Evolutionary conservation across 495 filamentous ascomycete species (phyloP), one percentile per base, ranked within the genome.

Genomic region (Delitschia confertaspora): DNA sequence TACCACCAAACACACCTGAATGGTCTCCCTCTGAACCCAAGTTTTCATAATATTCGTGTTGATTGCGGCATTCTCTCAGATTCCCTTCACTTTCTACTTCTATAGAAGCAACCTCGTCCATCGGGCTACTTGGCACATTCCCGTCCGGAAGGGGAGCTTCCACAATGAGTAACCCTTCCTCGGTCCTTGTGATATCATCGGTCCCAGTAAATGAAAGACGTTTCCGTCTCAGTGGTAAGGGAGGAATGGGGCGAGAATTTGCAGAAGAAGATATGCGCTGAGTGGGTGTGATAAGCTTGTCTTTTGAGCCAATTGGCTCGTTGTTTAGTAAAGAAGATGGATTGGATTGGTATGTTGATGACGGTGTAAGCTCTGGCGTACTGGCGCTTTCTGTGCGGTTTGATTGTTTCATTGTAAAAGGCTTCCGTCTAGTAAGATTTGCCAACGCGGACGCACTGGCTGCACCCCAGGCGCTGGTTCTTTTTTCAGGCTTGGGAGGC

Each of bases 111-210:
- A 17, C 18, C 29, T 32, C 23, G 4, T 45, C 36, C 17, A 18
- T 33, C 9, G 45, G 45, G 20, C 45, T 47, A 10, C 19, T 23
- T 10, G 45, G 45, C n/a, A 30, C 36, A 47, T 37, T 47, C 10
- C 10, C 13, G 16, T 47, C 46, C 21, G 30, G 14, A 3, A 25
- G 4, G 3, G 46, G 46, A 1, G 46, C 46, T 19, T 49, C 46
- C 1, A 49, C 46, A 32, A 49, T 32, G 5, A 49, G 20, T 13
- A 49, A 36, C 22, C 32, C 27, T 14, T 38, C 35, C 8, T 19
- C 20, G 8, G 19, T 4, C 6, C 18, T 21, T 16, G 30, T 17
- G 11, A 13, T 26, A 14, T 32, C 11, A 2, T 14, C 24, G 13
- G 18, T 33, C 38, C 14, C 38, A 6, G 38, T 26, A 17, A 32